Base-by-base conservation (phyloP, 208 protist species). In the Giardia duodenalis region DNA sequence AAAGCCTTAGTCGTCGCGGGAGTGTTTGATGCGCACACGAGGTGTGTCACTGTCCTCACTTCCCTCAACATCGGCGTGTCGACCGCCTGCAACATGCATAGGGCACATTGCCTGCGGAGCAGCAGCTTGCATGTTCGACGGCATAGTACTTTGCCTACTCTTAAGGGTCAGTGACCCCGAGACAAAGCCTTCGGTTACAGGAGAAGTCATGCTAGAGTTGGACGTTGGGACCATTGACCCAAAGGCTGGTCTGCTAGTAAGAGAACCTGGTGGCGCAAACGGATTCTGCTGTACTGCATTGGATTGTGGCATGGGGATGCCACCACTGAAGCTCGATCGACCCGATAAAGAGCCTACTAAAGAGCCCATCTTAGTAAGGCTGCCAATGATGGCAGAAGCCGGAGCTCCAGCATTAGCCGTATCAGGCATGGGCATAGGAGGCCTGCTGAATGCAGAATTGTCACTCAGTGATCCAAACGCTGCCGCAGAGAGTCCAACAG, bases 141-240 rank as follows among this genome's bases (percentile, higher is more conserved):
- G 10, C 57, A 76, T 10, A 39, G 30, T 30, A 76, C 57, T 76
- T 30, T 10, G 30, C 57, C 57, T 10, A 10, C 57, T 30, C 57
- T 76, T 76, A 76, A 76, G 57, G 57, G 57, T 76, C 19, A 76
- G 57, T 76, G 57, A 76, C 10, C 57, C 57, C 57, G 57, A 76
- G 57, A 76, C 57, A 30, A 76, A 76, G 57, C 30, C 30, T 10
- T 76, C 57, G 19, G 57, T 10, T 10, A 30, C 30, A 39, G 10
- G 10, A 10, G 57, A 39, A 10, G 57, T 30, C 10, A 30, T 76
- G 19, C 19, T 30, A 76, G 19, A 39, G 19, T 76, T 10, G 19
- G 19, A 10, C 10, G 57, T 10, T 76, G 19, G 19, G 19, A 76
- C 30, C 57, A 76, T 76, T 30, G 57, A 76, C 10, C 57, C 57